Evolutionary conservation across 345 rosid species (phyloP), one percentile per base, ranked within the genome.

Genomic region (Eucalyptus marginata): DNA sequence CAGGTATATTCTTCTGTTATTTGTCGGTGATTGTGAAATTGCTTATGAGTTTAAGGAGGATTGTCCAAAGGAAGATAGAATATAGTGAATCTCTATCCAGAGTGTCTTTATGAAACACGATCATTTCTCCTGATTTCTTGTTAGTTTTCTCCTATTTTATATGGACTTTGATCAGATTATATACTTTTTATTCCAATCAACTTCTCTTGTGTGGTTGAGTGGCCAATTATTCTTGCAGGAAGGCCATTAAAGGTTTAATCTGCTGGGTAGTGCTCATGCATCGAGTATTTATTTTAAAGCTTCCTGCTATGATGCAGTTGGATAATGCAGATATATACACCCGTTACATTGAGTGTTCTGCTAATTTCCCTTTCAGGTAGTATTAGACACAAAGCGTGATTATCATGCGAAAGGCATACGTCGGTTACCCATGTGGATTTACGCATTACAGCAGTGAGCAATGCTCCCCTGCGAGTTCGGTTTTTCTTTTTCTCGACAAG

Each of bases 201-300:
- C 31, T 59, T 27, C n/a, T 59, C 14, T 59, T 13, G 0, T 12
- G 31, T 59, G 68, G 68, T 59, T 12, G 68, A 59, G 3, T 64
- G 36, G 18, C 3, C 36, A 13, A 64, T 64, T 29, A 64, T 64
- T 64, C 10, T 94, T 88, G 87, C 96, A 96, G 99, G 95, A 95
- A 94, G 91, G 99, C 98, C 87, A 94, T 96, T 86, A 93, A 93
- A 94, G 98, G 40, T 36, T 4, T 36, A 36, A 89, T 93, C 99
- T 49, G 66, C 91, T 62, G 96, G 97, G 49, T 90, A 97, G 91
- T 93, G 88, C 89, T 91, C 96, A 86, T 94, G 92, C 86, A 90
- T 96, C 86, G 98, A 97, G 91, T 95, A 96, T 96, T 89, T 96
- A 97, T 90, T 92, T 96, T 90, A 95, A 98, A 90, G 98, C 93